These are phyloP conservation scores for Gracilaria gracilis DNA, from an alignment of 23 red algal species.

Conservation along the genomic window DNA sequence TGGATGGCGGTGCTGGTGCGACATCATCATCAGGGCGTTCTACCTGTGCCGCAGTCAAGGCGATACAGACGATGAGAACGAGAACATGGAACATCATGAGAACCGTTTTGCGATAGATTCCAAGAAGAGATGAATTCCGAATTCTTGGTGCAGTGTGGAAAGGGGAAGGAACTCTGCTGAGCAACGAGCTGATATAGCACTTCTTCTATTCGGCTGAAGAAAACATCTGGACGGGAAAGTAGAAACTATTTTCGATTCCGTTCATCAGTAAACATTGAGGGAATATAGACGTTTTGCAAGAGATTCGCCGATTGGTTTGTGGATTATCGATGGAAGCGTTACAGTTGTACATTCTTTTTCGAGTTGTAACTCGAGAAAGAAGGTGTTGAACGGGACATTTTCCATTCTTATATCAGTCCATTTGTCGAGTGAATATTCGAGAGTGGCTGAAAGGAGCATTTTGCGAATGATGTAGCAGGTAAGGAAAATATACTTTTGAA, in stretches of 20 bases:
- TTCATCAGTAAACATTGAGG: background rate
- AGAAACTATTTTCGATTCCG: background rate
- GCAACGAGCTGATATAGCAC: background rate
- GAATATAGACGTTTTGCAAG: background rate
- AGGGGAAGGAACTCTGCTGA: background rate
- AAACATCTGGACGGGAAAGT: background rate
- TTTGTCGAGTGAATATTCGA: no score
- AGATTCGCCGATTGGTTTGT: background rate
- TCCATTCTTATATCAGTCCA: no score
- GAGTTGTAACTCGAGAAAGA: background rate
- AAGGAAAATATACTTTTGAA: no score
- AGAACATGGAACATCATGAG: background rate
- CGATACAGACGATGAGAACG: background rate
- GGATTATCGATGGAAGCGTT: background rate
- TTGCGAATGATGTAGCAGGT: background rate
- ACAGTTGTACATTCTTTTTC: no score
- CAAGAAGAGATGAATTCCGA: background rate
- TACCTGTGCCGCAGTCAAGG: background rate
- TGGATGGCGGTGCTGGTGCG: constrained; percentile 39
- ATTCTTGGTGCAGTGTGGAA: background rate
- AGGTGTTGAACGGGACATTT: background rate
- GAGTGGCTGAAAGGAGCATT: background rate
- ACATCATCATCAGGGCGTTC: constrained; percentile 55
- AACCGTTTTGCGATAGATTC: background rate
- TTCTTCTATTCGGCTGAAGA: background rate